Percentiles rank a stretch among this genome's conserved stretches.
phyloP scores from a whole-genome alignment of 352 stramenopile genomes.

The Phytophthora uliginosa region DNA sequence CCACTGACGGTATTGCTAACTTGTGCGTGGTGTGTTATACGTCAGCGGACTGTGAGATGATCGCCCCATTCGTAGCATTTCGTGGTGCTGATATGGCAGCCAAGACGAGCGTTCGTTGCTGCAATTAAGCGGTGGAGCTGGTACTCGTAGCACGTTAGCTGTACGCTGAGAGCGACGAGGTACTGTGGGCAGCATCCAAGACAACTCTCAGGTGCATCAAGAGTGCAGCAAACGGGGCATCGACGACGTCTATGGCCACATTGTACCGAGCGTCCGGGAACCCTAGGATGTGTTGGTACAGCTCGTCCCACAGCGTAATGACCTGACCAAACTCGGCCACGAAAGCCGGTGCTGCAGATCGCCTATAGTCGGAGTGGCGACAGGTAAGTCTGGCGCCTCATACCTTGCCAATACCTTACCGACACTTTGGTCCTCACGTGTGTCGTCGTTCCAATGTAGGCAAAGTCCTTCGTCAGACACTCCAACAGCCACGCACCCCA shows the following conservation, averaged over 20 bases:
- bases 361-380: slow-evolving; percentile 5
- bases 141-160: background rate
- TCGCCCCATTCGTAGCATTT: slow-evolving; percentile 14
- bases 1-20: slow-evolving; percentile 2
- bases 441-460: slow-evolving; percentile 33
- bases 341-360: slow-evolving; percentile 5
- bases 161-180: background rate
- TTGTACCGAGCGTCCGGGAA: slow-evolving; percentile 7
- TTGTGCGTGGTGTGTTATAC: slow-evolving; percentile 11
- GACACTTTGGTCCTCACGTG: slow-evolving; percentile 27
- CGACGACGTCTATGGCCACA: background rate
- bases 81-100: slow-evolving; percentile 1
- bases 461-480: slow-evolving; percentile 26
- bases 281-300: slow-evolving; percentile 6
- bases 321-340: background rate
- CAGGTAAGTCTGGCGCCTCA: slow-evolving; percentile 20
- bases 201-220: slow-evolving; percentile 15
- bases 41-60: background rate
- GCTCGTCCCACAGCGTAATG: slow-evolving; percentile 6
- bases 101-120: background rate
- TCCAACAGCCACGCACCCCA: slow-evolving; percentile 11
- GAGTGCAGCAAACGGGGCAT: slow-evolving; percentile 13
- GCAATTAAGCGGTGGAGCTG: background rate
- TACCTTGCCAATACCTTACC: slow-evolving; percentile 22
- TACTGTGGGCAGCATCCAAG: background rate